Base-by-base conservation (phyloP, 768 basidiomycete species). In the Tylopilus vinaceipallidus region DNA sequence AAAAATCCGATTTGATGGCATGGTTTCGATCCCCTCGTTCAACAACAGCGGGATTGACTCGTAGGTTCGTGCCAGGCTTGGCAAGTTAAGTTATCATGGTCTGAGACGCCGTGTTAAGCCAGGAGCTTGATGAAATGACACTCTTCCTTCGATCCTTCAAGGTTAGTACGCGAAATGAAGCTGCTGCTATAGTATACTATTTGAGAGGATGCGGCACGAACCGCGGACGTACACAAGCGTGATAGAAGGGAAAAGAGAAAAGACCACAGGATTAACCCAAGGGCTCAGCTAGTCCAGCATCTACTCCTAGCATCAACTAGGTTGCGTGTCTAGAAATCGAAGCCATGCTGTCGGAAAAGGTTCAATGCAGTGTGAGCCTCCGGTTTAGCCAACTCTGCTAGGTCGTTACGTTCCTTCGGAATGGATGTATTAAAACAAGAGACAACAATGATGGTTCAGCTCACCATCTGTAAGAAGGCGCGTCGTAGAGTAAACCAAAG, bases 401-500 rank as follows among this genome's bases (percentile, higher is more conserved):
- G 76, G 58, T 98, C 93, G 37, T 72, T 71, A 23, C 92, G 88
- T 35, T 87, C 79, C 94, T 95, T 59, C 16, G 38, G 24, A 20
- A 14, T 23, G 16, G 32, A 46, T 20, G 33, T 1, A 46, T 13
- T 7, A 41, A 36, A 12, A 43, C 27, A 24, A 16, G 14, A 0
- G 11, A 35, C 5, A 35, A 9, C 2, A 3, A 10, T 9, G 22
- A 36, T 4, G 13, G 39, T 6, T 38, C 29, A 41, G 17, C 50
- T 36, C 30, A 91, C 93, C 93, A 98, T 87, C 29, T 83, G 76
- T 35, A 83, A 61, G 56, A 98, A 81, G 10, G 89, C 82, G 36
- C 93, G 80, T 50, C 89, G 79, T 22, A 99, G 77, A 26, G 95
- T 98, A 46, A 81, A 78, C 97, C 94, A 98, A 27, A 98, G 73